Evolutionary conservation across 2,329 filamentous ascomycete genomes (phyloP).

Genomic region (Colletotrichum sp.): DNA sequence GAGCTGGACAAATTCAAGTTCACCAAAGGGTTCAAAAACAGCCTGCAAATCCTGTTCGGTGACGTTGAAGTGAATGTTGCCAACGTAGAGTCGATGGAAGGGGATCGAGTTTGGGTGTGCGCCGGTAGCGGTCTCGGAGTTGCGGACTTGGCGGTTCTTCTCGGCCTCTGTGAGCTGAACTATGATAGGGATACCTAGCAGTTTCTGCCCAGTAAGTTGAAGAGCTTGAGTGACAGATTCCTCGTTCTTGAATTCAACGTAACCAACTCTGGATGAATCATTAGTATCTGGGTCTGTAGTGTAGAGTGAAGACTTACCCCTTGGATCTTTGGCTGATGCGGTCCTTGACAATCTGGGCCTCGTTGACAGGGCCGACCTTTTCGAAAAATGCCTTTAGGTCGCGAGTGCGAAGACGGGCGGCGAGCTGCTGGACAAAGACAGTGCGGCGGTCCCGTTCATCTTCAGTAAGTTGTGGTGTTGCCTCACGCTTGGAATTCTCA

Average conservation of each 20-base stretch:
- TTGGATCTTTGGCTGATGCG: constrained; percentile 96
- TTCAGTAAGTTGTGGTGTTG: constrained; percentile 80
- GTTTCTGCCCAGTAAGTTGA: constrained; percentile 97
- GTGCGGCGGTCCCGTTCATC: constrained; percentile 97
- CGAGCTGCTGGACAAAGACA: constrained; percentile 98
- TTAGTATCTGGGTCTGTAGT: constrained; percentile 37
- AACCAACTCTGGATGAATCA: constrained; percentile 78
- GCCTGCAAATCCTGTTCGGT: constrained; percentile 95
- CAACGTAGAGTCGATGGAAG: constrained; percentile 97
- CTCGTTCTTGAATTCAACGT: constrained; percentile 98
- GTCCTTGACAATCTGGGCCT: constrained; percentile 98
- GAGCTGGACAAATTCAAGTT: constrained; percentile 95
- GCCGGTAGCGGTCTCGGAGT: constrained; percentile 66
- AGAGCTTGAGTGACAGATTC: constrained; percentile 92
- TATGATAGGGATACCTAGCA: constrained; percentile 98
- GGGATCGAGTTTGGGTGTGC: constrained; percentile 82
- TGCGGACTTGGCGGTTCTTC: constrained; percentile 96
- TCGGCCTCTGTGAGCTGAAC: constrained; percentile 98
- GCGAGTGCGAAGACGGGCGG: constrained; percentile 88
- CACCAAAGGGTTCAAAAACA: constrained; percentile 96
- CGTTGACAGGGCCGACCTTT: constrained; percentile 91
- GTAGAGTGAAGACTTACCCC: constrained; percentile 69
- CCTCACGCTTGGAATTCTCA: constrained; percentile 47
- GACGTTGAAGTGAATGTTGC: constrained; percentile 99
- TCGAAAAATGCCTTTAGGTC: constrained; percentile 96